These are phyloP conservation scores for Camelina hispida DNA, from an alignment of 345 rosid species.

Conservation along the genomic window DNA sequence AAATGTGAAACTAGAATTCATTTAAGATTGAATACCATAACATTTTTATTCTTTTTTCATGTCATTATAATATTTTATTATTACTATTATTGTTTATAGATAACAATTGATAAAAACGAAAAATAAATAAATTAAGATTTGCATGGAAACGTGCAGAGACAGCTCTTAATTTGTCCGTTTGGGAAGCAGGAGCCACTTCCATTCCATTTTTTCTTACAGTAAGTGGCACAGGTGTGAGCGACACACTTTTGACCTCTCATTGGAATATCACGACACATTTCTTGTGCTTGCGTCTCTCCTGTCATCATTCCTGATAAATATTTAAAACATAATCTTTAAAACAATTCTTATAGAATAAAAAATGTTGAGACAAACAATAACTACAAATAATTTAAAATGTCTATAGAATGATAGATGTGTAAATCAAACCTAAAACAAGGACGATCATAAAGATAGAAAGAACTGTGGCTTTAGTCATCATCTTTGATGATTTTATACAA, in stretches of 20 bases:
- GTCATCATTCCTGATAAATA: not conserved
- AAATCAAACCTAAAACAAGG: not conserved
- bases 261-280: not conserved
- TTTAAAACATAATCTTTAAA: not conserved
- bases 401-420: not conserved
- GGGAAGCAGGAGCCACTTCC: not conserved
- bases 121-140: not conserved
- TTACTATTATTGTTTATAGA: not conserved
- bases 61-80: not conserved
- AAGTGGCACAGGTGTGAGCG: not conserved
- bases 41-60: not conserved
- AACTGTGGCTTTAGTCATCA: not conserved
- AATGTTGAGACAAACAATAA: not conserved
- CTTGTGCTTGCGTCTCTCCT: not conserved
- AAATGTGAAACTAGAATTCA: not conserved
- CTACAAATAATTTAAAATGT: not conserved
- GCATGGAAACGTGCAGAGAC: slow-evolving; percentile 2
- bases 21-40: not conserved
- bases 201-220: not conserved
- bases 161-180: not conserved
- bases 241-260: not conserved
- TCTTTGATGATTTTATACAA: not conserved
- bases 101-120: not conserved
- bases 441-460: not conserved
- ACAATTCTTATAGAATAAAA: not conserved